Conservation (phyloP, 2,329 filamentous ascomycete species). For the Sclerotinia trifoliorum region DNA sequence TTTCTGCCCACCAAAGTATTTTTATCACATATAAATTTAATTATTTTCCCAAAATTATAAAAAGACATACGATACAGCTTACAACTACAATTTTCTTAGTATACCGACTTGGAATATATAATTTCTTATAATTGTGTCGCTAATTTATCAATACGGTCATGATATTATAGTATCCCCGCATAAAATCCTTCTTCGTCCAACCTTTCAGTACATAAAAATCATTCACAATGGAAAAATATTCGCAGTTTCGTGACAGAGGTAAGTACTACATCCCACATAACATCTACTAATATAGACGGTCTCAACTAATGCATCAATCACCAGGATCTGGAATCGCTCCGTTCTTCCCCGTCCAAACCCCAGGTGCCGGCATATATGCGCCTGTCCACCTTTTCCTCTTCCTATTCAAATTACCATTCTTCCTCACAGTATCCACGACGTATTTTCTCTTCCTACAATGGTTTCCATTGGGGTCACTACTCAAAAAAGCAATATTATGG, state of each 20-base stretch:
- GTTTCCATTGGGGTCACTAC: conserved; percentile 66
- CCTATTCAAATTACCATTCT: conserved; percentile 73
- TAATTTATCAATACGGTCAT: conserved; percentile 11
- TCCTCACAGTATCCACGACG: conserved; percentile 62
- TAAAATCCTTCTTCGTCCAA: neutral
- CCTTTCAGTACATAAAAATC: neutral
- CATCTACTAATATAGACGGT: neutral
- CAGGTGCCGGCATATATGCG: conserved; percentile 60
- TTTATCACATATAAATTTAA: neutral
- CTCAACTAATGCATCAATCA: conserved; percentile 31
- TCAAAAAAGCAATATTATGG: conserved; percentile 86
- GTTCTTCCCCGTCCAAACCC: conserved; percentile 78
- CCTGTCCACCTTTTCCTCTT: conserved; percentile 72
- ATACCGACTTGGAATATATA: neutral
- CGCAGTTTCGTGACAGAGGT: conserved; percentile 74
- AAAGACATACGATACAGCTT: neutral
- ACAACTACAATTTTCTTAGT: neutral
- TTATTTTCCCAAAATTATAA: neutral
- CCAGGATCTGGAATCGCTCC: conserved; percentile 92
- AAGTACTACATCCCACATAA: conserved; percentile 27
- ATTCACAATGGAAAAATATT: conserved; percentile 68
- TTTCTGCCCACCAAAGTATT: conserved; percentile 3
- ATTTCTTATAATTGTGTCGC: neutral
- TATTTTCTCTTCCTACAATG: conserved; percentile 84
- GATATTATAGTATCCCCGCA: conserved; percentile 14